These are phyloP conservation scores for Rhynchospora tenuis DNA, from an alignment of 176 grass and related monocot genomes.

Conservation along the genomic window DNA sequence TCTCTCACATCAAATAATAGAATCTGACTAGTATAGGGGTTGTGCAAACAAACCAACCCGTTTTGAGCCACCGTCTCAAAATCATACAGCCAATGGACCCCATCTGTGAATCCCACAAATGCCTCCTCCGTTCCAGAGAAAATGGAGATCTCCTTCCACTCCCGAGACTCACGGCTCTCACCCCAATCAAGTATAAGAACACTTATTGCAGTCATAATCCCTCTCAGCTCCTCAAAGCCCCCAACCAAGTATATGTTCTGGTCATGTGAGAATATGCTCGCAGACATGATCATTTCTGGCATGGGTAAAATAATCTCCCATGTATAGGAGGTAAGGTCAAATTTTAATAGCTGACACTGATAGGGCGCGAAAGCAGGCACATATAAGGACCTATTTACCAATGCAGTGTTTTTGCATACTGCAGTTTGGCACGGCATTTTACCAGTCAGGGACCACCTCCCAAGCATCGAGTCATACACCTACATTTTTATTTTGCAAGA, in stretches of 20 bases:
- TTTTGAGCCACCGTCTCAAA: slow-evolving; percentile 17
- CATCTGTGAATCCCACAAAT: background rate
- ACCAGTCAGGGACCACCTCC: background rate
- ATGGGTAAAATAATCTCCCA: slow-evolving; percentile 21
- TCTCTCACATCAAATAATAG: slow-evolving; percentile 21
- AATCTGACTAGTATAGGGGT: background rate
- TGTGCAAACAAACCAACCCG: slow-evolving; percentile 23
- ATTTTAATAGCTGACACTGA: slow-evolving; percentile 19
- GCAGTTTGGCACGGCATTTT: background rate
- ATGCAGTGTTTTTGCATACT: slow-evolving; percentile 1
- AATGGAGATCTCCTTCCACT: slow-evolving; percentile 15
- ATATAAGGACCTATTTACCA: slow-evolving; percentile 1
- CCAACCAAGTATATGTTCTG: slow-evolving; percentile 1
- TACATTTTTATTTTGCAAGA: background rate
- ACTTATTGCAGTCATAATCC: background rate
- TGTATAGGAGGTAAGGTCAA: background rate
- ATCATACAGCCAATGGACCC: slow-evolving; percentile 2
- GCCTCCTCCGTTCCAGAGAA: slow-evolving; percentile 1
- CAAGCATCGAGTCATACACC: slow-evolving; percentile 20
- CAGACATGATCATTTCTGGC: slow-evolving; percentile 19
- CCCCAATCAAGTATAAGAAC: slow-evolving; percentile 12
- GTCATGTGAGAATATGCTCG: background rate
- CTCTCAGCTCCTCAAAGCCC: slow-evolving; percentile 12
- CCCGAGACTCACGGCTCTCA: background rate
- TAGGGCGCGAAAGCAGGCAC: slow-evolving; percentile 17